Conservation (phyloP, 2,329 filamentous ascomycete species). For the Aspergillus pseudoglaucus region DNA sequence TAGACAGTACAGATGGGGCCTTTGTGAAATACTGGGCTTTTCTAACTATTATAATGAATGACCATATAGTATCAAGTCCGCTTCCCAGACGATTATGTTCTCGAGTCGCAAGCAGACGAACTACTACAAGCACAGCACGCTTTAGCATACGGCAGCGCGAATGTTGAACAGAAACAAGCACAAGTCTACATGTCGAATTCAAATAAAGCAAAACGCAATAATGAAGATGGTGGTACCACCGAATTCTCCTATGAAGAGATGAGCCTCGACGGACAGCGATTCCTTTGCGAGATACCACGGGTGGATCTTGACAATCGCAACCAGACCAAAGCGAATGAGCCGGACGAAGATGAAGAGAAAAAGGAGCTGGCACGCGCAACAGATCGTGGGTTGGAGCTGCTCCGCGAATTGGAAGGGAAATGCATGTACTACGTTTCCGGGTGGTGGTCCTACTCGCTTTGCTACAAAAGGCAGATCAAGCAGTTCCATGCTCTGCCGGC, state of each 20-base stretch:
- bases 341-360: constrained; percentile 61
- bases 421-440: constrained; percentile 81
- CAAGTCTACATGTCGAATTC: constrained; percentile 19
- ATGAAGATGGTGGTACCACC: constrained; percentile 5
- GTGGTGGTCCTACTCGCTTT: constrained; percentile 97
- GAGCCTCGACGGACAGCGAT: constrained; percentile 61
- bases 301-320: constrained; percentile 59
- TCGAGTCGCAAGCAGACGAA: constrained; percentile 61
- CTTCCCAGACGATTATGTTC: constrained; percentile 66
- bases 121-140: constrained; percentile 36
- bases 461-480: constrained; percentile 78
- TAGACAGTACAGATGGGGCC: no score
- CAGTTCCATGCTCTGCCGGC: constrained; percentile 82
- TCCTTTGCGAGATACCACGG: constrained; percentile 77
- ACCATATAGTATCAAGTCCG: constrained; percentile 67
- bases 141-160: constrained; percentile 9
- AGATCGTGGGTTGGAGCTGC: constrained; percentile 69
- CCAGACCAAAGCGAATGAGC: constrained; percentile 56
- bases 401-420: constrained; percentile 67
- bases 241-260: constrained; percentile 62
- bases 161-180: constrained; percentile 13
- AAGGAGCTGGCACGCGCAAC: constrained; percentile 73
- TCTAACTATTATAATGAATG: no score
- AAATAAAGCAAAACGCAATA: constrained; percentile 47
- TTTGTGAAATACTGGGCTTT: no score